Evolutionary conservation across 2,329 filamentous ascomycete species (phyloP).

Genomic region (Fusarium sp.): DNA sequence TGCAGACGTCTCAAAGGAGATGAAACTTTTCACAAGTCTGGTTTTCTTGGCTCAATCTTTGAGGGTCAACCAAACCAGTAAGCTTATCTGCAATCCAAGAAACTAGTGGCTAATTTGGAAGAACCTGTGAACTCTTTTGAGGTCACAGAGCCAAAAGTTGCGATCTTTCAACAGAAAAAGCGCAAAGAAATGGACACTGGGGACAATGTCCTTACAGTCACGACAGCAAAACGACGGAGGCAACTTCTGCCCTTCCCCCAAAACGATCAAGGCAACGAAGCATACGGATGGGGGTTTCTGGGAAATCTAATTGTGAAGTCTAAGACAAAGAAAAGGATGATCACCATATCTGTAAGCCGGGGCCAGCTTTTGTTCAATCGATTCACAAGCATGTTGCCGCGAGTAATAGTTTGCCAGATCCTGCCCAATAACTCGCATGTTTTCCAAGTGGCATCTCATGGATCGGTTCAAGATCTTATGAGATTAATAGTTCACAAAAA

Average conservation of each 20-base stretch:
- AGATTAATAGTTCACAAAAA: neutral
- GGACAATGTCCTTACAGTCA: fast-evolving
- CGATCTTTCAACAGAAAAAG: neutral
- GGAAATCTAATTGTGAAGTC: neutral
- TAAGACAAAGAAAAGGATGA: fast-evolving
- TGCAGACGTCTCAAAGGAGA: neutral
- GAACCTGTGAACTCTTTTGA: fast-evolving
- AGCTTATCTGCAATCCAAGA: fast-evolving
- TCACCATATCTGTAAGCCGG: fast-evolving
- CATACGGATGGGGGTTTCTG: fast-evolving
- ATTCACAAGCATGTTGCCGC: neutral
- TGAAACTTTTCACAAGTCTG: fast-evolving
- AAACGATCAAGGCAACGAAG: fast-evolving
- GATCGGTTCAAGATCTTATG: neutral
- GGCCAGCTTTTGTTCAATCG: fast-evolving
- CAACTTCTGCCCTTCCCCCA: fast-evolving
- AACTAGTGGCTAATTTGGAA: fast-evolving
- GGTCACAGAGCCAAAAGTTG: fast-evolving
- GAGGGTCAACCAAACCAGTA: neutral
- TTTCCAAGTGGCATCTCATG: fast-evolving
- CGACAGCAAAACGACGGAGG: fast-evolving
- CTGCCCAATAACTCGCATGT: fast-evolving
- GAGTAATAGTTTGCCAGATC: neutral
- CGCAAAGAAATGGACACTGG: neutral
- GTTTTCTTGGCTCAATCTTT: fast-evolving